Percentiles rank a stretch among this genome's conserved stretches.
Conservation (phyloP, 108 stramenopile genomes). For the Conticribra weissflogii region DNA sequence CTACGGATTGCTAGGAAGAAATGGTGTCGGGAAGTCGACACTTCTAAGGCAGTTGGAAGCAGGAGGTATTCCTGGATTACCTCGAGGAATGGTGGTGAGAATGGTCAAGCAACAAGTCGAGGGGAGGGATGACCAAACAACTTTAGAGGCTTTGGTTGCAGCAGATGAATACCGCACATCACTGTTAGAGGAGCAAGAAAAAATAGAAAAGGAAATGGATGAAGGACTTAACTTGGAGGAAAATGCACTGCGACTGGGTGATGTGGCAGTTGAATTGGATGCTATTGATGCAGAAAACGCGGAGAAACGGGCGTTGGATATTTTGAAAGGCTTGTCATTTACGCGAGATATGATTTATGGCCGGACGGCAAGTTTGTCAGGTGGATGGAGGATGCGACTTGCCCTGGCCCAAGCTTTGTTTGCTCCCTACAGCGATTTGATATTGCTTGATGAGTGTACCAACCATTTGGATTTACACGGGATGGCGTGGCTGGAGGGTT, state of each 20-base stretch:
- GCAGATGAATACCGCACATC: conserved; percentile 66
- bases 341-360: conserved; percentile 64
- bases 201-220: conserved; percentile 59
- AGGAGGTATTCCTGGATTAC: conserved; percentile 80
- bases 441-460: conserved; percentile 93
- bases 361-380: conserved; percentile 75
- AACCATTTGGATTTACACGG: conserved; percentile 93
- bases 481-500: conserved; percentile 82
- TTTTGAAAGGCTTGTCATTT: conserved; percentile 69
- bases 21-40: conserved; percentile 92
- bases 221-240: conserved; percentile 50
- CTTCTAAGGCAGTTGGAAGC: conserved; percentile 74
- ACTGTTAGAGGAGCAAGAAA: conserved; percentile 65
- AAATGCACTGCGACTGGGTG: conserved; percentile 60
- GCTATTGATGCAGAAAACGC: conserved; percentile 73
- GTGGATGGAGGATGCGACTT: conserved; percentile 96
- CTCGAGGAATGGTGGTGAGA: conserved; percentile 69
- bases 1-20: conserved; percentile 81
- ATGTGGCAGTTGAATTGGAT: conserved; percentile 75
- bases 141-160: conserved; percentile 67
- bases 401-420: conserved; percentile 83
- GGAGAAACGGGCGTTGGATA: conserved; percentile 65
- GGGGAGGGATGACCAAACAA: conserved; percentile 69
- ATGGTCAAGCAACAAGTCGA: conserved; percentile 88
- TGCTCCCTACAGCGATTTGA: conserved; percentile 64